Evolutionary conservation across 2,329 filamentous ascomycete genomes (phyloP), one percentile per base, ranked within the genome.

Genomic region (Fusarium bactridioides): DNA sequence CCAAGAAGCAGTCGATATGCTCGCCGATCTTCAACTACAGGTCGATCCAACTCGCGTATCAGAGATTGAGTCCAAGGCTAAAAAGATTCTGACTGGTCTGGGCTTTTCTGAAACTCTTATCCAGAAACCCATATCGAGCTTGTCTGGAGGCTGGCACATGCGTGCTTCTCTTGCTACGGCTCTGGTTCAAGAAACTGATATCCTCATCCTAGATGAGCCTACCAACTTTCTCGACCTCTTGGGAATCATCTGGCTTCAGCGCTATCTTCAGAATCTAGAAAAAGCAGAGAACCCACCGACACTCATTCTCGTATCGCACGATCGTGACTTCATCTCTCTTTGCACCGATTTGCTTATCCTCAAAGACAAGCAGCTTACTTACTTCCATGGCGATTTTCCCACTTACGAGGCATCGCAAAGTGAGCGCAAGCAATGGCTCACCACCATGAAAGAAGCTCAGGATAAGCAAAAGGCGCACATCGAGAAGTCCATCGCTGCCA

Each of bases 151-250:
- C 5, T 94, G 92, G 92, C 88, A 86, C 67, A 94, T 93, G 89
- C 88, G 92, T 15, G 89, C 89, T 33, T 85, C 90, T 64, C 84
- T 94, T 2, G 91, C 91, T 5, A 84, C 85, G 7, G 89, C 90
- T 1, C 84, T 97, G 8, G 87, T 94, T 3, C 91, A 94, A 69
- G 88, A 91, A 12, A 89, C 91, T 0, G 93, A 97, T 73, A 89
- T 97, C 5, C 85, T 97, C 64, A 91, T 97, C 56, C 88, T 97
- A 5, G 94, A 97, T 79, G 94, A 97, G 78, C 94, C 94, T 0
- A 97, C 94, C 38, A 97, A 97, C 78, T 97, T 94, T 78, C 86
- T 97, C 3, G 94, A 97, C 77, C 84, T 97, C 2, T 86, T 94
- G 0, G 93, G 93, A 3, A 94, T 97, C 64, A 89, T 97, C 62